A percentile compares a stretch with the other conserved stretches of the same genome.
Evolutionary conservation across 1,284 basidiomycete genomes (phyloP).

Genomic region (Pseudozyma sp.): DNA sequence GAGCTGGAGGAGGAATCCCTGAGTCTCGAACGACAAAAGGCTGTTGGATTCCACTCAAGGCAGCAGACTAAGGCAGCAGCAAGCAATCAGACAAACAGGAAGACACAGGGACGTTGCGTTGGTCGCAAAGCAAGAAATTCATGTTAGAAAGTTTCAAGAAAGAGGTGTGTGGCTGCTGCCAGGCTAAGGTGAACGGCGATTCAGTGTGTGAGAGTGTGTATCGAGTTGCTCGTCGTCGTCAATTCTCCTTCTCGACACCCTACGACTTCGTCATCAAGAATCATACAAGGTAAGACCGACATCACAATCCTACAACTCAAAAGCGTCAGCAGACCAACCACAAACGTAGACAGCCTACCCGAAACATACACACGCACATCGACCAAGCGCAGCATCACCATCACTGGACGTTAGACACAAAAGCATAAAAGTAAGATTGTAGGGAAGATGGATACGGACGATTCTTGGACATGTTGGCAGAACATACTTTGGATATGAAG

Average conservation of each 20-base stretch:
- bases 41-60: not conserved
- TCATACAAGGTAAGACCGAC: constrained; percentile 49
- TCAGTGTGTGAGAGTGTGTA: constrained; percentile 5
- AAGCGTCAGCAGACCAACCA: constrained; percentile 12
- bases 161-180: no score
- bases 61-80: not conserved
- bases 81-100: not conserved
- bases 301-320: constrained; percentile 2
- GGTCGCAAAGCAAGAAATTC: not conserved
- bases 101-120: not conserved
- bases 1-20: no score
- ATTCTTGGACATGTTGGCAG: no score
- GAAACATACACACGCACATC: not conserved
- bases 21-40: not conserved
- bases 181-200: no score
- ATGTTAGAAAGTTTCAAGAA: not conserved
- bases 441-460: no score
- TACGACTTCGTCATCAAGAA: constrained; percentile 51
- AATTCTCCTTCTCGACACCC: constrained; percentile 39
- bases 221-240: constrained; percentile 21
- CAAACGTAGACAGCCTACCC: constrained; percentile 21
- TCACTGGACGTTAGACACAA: no score
- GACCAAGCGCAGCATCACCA: no score
- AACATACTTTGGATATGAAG: no score
- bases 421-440: no score